Conservation (phyloP, 139 green algal species). For the Edaphochlamys debaryana region DNA sequence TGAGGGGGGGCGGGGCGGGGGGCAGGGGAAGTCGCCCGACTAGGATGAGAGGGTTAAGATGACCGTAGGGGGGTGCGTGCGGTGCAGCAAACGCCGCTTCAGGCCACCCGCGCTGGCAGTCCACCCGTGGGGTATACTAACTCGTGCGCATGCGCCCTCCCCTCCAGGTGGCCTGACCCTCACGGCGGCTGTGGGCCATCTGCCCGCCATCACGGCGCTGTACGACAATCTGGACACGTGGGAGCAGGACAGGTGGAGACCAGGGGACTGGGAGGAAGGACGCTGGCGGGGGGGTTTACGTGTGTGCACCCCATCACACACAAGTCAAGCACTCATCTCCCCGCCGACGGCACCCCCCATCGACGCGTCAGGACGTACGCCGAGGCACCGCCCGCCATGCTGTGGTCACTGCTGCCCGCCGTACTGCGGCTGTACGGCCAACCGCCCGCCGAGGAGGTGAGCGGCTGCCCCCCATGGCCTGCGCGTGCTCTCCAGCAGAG, state of each 20-base stretch:
- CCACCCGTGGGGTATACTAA: neutral
- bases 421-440: constrained; percentile 15
- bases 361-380: neutral
- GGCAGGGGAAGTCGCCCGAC: no score
- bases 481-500: no score
- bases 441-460: neutral
- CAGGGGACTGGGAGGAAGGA: no score
- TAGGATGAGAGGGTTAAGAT: no score
- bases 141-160: no score
- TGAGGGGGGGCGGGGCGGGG: no score
- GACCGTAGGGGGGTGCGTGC: no score
- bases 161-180: constrained; percentile 17
- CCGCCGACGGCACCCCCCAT: neutral
- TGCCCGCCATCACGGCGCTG: constrained; percentile 21
- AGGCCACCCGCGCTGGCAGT: no score
- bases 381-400: neutral
- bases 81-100: neutral
- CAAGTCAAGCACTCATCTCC: neutral
- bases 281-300: no score
- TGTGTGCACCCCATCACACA: no score
- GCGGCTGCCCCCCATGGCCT: no score
- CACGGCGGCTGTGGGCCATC: constrained; percentile 12
- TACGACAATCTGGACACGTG: neutral
- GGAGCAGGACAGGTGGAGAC: neutral
- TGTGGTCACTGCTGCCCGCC: constrained; percentile 1